Conservation (phyloP, 78 protist species). For the Acrasis kona region DNA sequence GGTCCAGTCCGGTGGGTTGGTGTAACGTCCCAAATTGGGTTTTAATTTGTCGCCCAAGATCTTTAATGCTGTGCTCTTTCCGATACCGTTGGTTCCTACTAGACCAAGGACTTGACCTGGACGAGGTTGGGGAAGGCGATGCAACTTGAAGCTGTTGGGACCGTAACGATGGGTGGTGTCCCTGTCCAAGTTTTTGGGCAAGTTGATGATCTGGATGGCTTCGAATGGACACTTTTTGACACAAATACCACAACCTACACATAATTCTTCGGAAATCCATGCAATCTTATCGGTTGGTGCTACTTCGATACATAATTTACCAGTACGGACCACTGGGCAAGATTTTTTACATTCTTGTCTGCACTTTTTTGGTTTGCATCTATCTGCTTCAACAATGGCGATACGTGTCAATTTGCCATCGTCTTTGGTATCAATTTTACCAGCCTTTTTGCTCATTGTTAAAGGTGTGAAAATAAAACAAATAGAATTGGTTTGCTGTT, state of each 20-base stretch:
- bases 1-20: constrained; percentile 92
- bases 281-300: constrained; percentile 64
- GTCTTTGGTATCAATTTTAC: neutral
- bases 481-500: too few relatives aligned
- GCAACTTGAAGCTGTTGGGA: constrained; percentile 98
- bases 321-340: constrained; percentile 96
- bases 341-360: constrained; percentile 88
- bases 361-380: constrained; percentile 97
- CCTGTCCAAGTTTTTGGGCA: constrained; percentile 84
- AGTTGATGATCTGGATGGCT: constrained; percentile 96
- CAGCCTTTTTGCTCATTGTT: too few relatives aligned
- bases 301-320: constrained; percentile 97
- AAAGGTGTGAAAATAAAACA: too few relatives aligned
- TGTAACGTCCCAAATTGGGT: constrained; percentile 93
- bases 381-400: constrained; percentile 91
- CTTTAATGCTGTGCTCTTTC: constrained; percentile 98
- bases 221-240: constrained; percentile 98
- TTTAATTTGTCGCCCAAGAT: constrained; percentile 92
- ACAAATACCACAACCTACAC: constrained; percentile 99
- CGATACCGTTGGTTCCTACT: constrained; percentile 99
- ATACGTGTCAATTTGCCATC: constrained; percentile 83
- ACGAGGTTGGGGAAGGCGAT: constrained; percentile 94
- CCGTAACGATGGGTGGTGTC: constrained; percentile 95
- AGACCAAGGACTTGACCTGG: constrained; percentile 99
- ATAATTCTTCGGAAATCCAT: constrained; percentile 89